Conservation (phyloP, 805 yeast genomes). For the Schwanniomyces vanrijiae region DNA sequence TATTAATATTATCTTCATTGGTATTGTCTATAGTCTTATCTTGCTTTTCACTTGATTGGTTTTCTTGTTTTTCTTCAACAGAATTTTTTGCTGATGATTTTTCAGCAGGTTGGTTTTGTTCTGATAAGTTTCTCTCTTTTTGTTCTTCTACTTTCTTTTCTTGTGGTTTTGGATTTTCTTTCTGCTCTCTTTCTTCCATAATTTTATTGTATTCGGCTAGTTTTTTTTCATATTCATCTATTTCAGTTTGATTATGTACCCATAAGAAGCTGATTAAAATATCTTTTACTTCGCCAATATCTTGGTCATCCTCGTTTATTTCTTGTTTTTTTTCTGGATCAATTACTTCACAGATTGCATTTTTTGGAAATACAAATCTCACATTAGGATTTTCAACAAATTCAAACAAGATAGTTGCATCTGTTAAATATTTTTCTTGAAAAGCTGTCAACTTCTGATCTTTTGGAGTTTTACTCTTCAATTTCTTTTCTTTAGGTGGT, state of each 20-base stretch:
- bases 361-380: slow-evolving; percentile 73
- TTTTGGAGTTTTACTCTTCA: slow-evolving; percentile 22
- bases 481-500: slow-evolving; percentile 16
- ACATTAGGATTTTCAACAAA: slow-evolving; percentile 76
- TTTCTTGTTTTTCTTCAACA: slow-evolving; percentile 13
- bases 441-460: slow-evolving; percentile 71
- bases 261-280: slow-evolving; percentile 48
- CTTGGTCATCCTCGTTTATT: slow-evolving; percentile 22
- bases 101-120: slow-evolving; percentile 16
- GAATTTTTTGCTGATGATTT: slow-evolving; percentile 13
- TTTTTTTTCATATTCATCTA: slow-evolving; percentile 44
- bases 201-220: slow-evolving; percentile 28
- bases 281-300: slow-evolving; percentile 26
- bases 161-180: not conserved
- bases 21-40: slow-evolving; percentile 2
- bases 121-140: slow-evolving; percentile 30
- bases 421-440: slow-evolving; percentile 66
- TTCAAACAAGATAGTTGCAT: slow-evolving; percentile 81
- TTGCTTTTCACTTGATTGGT: slow-evolving; percentile 3
- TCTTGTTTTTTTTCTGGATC: slow-evolving; percentile 23
- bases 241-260: slow-evolving; percentile 51
- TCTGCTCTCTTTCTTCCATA: slow-evolving; percentile 21
- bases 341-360: slow-evolving; percentile 66
- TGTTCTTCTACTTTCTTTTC: slow-evolving; percentile 14
- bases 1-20: slow-evolving; percentile 8